Conservation (phyloP, 2,329 filamentous ascomycete species). For the Aureobasidium sp. region DNA sequence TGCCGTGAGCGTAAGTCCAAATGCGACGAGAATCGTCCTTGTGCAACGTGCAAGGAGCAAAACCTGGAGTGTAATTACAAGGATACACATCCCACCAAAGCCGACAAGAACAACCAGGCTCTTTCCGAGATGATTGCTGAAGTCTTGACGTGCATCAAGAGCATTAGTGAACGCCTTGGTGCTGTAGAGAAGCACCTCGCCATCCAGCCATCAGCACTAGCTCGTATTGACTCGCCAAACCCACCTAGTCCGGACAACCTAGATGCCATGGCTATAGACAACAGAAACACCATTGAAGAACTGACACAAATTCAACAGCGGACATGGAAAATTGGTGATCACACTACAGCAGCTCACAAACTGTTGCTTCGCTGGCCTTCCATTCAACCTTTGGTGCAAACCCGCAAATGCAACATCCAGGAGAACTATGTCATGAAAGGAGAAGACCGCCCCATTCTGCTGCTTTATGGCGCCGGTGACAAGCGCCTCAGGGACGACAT, state of each 20-base stretch:
- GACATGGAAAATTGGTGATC: slow-evolving; percentile 47
- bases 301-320: background rate
- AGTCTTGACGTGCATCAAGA: slow-evolving; percentile 37
- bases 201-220: background rate
- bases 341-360: slow-evolving; percentile 82
- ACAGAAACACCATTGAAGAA: background rate
- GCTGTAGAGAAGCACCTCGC: slow-evolving; percentile 18
- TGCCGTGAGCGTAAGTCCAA: slow-evolving; percentile 84
- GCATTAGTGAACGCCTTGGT: slow-evolving; percentile 23
- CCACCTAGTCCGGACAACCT: background rate
- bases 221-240: slow-evolving; percentile 9
- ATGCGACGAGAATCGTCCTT: slow-evolving; percentile 80
- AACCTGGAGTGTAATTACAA: slow-evolving; percentile 77
- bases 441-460: slow-evolving; percentile 28
- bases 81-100: slow-evolving; percentile 70
- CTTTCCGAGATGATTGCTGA: slow-evolving; percentile 30
- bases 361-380: slow-evolving; percentile 58
- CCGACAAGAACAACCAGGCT: slow-evolving; percentile 32
- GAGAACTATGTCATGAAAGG: slow-evolving; percentile 29
- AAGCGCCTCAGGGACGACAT: slow-evolving; percentile 30
- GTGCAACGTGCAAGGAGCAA: slow-evolving; percentile 81
- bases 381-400: slow-evolving; percentile 20
- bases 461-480: slow-evolving; percentile 26
- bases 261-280: slow-evolving; percentile 6
- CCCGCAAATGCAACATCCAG: background rate